Base-by-base conservation (phyloP, 148 eudicot genomes). In the Rhododendron ferrugineum region DNA sequence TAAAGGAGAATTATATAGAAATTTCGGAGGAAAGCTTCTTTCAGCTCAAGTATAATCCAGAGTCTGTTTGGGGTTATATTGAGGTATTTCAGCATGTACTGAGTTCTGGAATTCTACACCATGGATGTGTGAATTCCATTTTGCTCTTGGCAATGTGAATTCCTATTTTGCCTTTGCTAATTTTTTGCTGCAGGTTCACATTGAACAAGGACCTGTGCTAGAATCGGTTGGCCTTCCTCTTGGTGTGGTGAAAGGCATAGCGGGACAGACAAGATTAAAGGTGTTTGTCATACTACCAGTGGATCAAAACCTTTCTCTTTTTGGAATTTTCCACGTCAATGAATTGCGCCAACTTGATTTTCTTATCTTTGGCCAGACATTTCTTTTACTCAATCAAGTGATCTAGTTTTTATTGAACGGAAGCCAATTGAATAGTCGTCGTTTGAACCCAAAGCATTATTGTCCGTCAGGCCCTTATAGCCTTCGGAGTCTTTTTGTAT, bases 141-240 rank as follows among this genome's bases (percentile, higher is more conserved):
- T 11, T 52, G 18, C 14, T 22, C 82, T 37, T 30, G 13, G 64
- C 16, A 58, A 49, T 68, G 1, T 82, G 79, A 49, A 14, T 20
- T 30, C 74, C 2, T 52, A 22, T 28, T 26, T 15, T 85, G 46
- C 18, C 11, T 54, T 16, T 72, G n/a, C 46, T 46, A 64, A 11
- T 54, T 78, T 82, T 56, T 68, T 80, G n/a, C 40, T 84, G 81
- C 90, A 97, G 99, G 93, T 95, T 92, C 99, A 97, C 86, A 94
- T 97, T 87, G 99, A 97, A 84, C 99, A 97, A 86, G 99, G 99
- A 26, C 99, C 99, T 79, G 95, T 97, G 74, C 91, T 97, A 58
- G 99, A 95, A 86, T 88, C 92, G 49, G 91, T 89, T 49, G 99
- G 99, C 87, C 91, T 94, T 86, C 99, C 99, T 85, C 98, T 97